Evolutionary conservation across 345 rosid genomes (phyloP), one percentile per base, ranked within the genome.

Genomic region (Citrus glauca): DNA sequence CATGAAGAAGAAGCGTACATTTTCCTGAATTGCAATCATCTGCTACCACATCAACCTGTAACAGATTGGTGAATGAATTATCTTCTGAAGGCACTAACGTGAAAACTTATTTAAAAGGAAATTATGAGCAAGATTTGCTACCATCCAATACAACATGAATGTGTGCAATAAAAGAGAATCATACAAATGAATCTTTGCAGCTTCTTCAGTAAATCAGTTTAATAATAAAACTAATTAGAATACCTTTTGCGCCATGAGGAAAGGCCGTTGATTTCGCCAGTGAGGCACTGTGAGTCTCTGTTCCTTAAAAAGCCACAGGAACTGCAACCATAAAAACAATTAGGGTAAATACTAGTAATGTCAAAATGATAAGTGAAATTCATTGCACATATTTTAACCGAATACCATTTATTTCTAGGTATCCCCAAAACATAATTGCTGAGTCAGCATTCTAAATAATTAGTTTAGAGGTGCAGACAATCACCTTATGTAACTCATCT

Each of bases 401-500:
- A 37, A 82, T 28, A 20, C 10, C 5, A 59, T 71, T 32, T 38
- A 61, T 55, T 28, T 25, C 13, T 11, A 19, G 14, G 66, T n/a
- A 33, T 60, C 22, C 45, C 20, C 24, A 69, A 76, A 38, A 42
- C 20, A 60, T 56, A 35, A 71, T 40, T 42, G 64, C 40, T 28
- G 4, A 73, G 9, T 69, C 32, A 53, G 68, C 40, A 20, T 17
- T 16, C 37, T 20, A 55, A 35, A 63, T 20, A 70, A 35, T 73
- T 27, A 55, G 4, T 70, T 33, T 48, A 42, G 30, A 69, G 60
- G 42, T 42, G 72, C 11, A 50, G 55, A 61, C 59, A 75, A 57
- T 82, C 77, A 95, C 99, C 98, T 95, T 93, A 78, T 90, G 97
- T 90, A 95, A 82, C 69, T 95, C 99, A 69, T 93, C 97, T 86